Evolutionary conservation across 371 early-diverging fungal genomes (phyloP).

Genomic region (Synchytrium microbalum): DNA sequence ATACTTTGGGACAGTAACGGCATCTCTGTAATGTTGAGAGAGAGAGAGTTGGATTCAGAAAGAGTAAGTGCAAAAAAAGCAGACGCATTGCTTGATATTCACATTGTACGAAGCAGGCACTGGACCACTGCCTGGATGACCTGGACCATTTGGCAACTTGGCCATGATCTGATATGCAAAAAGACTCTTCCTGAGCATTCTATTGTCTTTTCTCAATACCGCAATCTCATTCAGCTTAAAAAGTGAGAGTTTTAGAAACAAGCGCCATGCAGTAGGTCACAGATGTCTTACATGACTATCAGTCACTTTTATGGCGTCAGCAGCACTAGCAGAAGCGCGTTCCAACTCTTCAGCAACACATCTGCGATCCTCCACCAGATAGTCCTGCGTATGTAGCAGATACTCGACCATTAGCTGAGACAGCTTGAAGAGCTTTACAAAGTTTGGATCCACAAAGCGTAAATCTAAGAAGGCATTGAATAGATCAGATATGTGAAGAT

Average conservation of each 20-base stretch:
- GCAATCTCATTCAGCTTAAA: constrained; percentile 14
- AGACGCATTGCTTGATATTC: constrained; percentile 15
- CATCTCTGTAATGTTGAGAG: constrained; percentile 26
- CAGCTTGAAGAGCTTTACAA: constrained; percentile 43
- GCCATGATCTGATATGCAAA: constrained; percentile 46
- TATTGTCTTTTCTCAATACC: constrained; percentile 30
- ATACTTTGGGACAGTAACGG: constrained; percentile 36
- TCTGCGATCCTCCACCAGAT: background rate
- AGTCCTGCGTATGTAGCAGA: constrained; percentile 38
- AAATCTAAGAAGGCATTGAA: constrained; percentile 21
- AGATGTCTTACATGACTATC: background rate
- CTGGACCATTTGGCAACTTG: constrained; percentile 26
- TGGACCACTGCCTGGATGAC: constrained; percentile 6
- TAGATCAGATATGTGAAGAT: background rate
- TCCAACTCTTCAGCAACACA: constrained; percentile 6
- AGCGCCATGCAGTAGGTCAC: background rate
- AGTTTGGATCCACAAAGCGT: constrained; percentile 39
- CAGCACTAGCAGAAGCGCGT: background rate
- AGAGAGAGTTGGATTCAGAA: background rate
- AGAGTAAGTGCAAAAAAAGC: background rate
- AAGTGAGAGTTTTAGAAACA: constrained; percentile 2
- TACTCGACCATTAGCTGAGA: constrained; percentile 48
- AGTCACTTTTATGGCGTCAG: background rate
- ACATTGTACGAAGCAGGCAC: constrained; percentile 7
- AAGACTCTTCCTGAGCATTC: constrained; percentile 32